A percentile compares a stretch with the other conserved stretches of the same genome.
phyloP scores from a whole-genome alignment of 495 filamentous ascomycete genomes.

The Aspergillus asperescens region DNA sequence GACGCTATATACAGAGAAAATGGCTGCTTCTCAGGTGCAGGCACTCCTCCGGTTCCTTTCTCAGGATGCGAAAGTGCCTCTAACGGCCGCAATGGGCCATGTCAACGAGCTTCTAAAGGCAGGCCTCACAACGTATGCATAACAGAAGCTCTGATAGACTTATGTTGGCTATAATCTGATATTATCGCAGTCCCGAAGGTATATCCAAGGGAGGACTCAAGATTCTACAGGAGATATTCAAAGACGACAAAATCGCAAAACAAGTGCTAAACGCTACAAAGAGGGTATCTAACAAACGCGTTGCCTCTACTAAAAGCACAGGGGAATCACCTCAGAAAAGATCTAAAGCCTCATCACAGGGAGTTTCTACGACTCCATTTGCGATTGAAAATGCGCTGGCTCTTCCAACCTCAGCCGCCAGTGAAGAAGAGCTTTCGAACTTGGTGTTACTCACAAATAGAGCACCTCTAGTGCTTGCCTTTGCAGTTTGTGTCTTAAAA shows the following conservation, averaged over 20 bases:
- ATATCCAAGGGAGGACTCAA: slow-evolving; percentile 56
- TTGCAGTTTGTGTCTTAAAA: slow-evolving; percentile 65
- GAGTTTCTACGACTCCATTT: slow-evolving; percentile 42
- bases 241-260: slow-evolving; percentile 67
- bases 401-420: slow-evolving; percentile 48
- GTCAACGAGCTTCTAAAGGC: slow-evolving; percentile 61
- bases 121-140: slow-evolving; percentile 53
- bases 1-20: slow-evolving; percentile 3
- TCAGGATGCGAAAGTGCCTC: slow-evolving; percentile 63
- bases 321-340: slow-evolving; percentile 19
- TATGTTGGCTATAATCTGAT: slow-evolving; percentile 1
- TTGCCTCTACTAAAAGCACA: slow-evolving; percentile 29
- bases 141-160: background rate
- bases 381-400: slow-evolving; percentile 61
- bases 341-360: slow-evolving; percentile 10
- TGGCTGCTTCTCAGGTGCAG: slow-evolving; percentile 49
- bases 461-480: slow-evolving; percentile 75
- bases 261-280: slow-evolving; percentile 55
- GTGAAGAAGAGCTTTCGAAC: slow-evolving; percentile 54
- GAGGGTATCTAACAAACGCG: slow-evolving; percentile 58
- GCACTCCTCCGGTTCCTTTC: slow-evolving; percentile 72
- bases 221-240: slow-evolving; percentile 54
- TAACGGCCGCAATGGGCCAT: slow-evolving; percentile 55
- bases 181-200: slow-evolving; percentile 44
- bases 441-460: slow-evolving; percentile 67